These are phyloP conservation scores for Mucor racemosus DNA, from an alignment of 371 early-diverging fungal species.

Conservation along the genomic window DNA sequence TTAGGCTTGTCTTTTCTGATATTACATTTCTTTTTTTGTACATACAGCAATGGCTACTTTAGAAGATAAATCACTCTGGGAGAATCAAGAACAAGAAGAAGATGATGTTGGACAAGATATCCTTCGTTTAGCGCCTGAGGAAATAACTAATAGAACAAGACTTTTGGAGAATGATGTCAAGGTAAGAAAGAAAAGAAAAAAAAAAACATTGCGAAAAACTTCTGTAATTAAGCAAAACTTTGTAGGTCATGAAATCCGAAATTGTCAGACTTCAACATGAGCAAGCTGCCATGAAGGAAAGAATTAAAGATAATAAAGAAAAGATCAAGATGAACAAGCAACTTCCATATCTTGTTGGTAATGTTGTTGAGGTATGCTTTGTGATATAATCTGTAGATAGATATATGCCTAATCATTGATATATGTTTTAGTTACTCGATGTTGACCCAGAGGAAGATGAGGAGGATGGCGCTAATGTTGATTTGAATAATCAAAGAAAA, in stretches of 20 bases:
- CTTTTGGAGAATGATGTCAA: slow-evolving; percentile 97
- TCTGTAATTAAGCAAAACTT: neutral
- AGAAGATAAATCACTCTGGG: slow-evolving; percentile 75
- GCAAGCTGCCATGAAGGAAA: slow-evolving; percentile 86
- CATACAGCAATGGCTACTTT: slow-evolving; percentile 57
- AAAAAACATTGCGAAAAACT: neutral
- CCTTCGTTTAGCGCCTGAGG: slow-evolving; percentile 85
- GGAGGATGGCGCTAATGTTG: slow-evolving; percentile 94
- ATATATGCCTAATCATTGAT: neutral
- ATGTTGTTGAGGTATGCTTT: slow-evolving; percentile 94
- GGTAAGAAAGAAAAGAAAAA: slow-evolving; percentile 49
- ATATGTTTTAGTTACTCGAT: slow-evolving; percentile 79
- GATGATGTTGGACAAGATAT: slow-evolving; percentile 92
- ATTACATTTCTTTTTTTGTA: neutral
- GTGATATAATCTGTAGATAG: neutral
- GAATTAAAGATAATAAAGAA: slow-evolving; percentile 98
- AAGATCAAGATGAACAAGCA: slow-evolving; percentile 99
- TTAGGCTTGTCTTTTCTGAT: neutral
- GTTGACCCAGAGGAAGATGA: slow-evolving; percentile 84
- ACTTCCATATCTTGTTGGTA: slow-evolving; percentile 98
- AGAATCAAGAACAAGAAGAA: slow-evolving; percentile 51
- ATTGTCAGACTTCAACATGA: slow-evolving; percentile 87
- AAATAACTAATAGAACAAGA: slow-evolving; percentile 89
- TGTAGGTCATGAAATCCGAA: slow-evolving; percentile 91
- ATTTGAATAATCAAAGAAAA: slow-evolving; percentile 89